Percentiles rank a stretch among this genome's conserved stretches.
phyloP scores from a whole-genome alignment of 345 rosid genomes.

The Bruguiera gymnorhiza region DNA sequence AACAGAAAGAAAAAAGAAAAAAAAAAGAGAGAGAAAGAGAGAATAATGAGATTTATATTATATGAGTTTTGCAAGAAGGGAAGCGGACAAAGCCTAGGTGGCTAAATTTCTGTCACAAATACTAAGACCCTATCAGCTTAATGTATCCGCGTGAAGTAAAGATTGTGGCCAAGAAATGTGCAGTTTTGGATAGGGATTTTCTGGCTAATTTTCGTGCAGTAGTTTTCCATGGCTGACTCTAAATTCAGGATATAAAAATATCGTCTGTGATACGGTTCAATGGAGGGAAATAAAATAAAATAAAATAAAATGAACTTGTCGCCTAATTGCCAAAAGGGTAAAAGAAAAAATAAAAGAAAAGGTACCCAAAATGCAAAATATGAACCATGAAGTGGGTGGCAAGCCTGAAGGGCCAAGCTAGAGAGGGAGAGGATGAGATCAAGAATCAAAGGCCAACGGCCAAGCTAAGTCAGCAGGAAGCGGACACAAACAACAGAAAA shows the following conservation, averaged over 20 bases:
- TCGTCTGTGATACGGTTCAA: too few species aligned
- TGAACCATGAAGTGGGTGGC: too few species aligned
- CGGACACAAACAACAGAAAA: conserved; percentile 3
- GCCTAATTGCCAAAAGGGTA: too few species aligned
- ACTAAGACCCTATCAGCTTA: not conserved
- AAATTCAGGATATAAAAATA: not conserved
- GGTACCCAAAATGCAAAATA: too few species aligned
- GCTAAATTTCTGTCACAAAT: conserved; percentile 13
- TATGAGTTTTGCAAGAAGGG: too few species aligned
- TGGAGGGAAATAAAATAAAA: not conserved
- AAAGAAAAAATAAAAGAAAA: too few species aligned
- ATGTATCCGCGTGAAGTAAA: not conserved
- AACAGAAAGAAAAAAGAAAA: too few species aligned
- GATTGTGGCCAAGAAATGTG: conserved; percentile 23
- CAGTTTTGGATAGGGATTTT: conserved; percentile 26
- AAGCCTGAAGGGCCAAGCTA: too few species aligned
- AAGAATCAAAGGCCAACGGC: not conserved
- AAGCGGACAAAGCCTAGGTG: not conserved
- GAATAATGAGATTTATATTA: too few species aligned
- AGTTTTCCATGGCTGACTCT: not conserved
- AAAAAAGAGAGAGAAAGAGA: too few species aligned
- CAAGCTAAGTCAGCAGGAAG: not conserved
- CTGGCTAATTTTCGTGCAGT: conserved; percentile 19
- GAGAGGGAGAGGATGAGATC: too few species aligned
- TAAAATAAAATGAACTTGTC: too few species aligned